Base-by-base conservation (phyloP, 768 basidiomycete genomes). In the Xerocomellus amylosporus region DNA sequence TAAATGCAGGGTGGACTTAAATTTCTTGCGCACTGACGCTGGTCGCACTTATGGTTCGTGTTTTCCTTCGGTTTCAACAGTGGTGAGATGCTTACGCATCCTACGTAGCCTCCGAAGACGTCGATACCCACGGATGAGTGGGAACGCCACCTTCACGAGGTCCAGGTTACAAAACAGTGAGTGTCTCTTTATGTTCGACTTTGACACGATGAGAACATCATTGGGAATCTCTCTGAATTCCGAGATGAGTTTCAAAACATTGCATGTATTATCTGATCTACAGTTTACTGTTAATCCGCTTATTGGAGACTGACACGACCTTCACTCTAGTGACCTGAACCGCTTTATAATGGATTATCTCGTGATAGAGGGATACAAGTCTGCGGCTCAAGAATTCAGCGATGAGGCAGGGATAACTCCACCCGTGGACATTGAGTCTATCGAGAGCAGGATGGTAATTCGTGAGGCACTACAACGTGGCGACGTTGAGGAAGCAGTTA, bases 171-270 rank as follows among this genome's bases (percentile, higher is more conserved):
- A 30, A 96, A 96, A 79, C 75, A 85, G 95, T 98, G 82, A 87
- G 93, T 87, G 45, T 46, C 24, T 15, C 51, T 45, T 36, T 48
- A 22, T 49, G 14, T 39, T 58, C 63, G 54, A 52, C 49, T 61
- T 56, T 47, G 41, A 46, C 50, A 75, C 70, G 87, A 88, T 88
- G 87, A 89, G 72, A 76, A 80, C 71, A 76, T 68, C 71, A 87
- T 79, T 98, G 95, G 96, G 96, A 99, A 98, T 98, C 96, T 98
- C 96, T 94, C 96, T 87, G 93, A 92, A 73, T 72, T 69, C 49
- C 60, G 76, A 85, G 88, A 87, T 77, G 86, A 88, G 79, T 26
- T 46, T 63, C 65, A 74, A 81, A 79, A 79, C 69, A 77, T 83
- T 86, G 85, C 85, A 90, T 90, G 84, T 86, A 88, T 88, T 90